Evolutionary conservation across 169 alveolate species (phyloP).

Genomic region (Perkinsus chesapeaki): DNA sequence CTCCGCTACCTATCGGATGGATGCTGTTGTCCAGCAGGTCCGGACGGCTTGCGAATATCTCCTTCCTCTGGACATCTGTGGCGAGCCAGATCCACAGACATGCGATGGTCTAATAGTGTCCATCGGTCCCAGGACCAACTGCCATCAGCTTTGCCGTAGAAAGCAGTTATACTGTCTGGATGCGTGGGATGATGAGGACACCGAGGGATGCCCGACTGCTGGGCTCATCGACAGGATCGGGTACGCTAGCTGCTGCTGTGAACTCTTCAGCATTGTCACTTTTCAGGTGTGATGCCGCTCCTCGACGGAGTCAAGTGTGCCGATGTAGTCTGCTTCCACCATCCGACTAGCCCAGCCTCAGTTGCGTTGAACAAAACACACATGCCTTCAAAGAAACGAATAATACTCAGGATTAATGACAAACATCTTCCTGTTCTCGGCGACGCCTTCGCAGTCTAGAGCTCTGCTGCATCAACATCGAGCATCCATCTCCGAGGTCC

Average conservation of each 20-base stretch:
- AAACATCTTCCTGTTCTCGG: no score
- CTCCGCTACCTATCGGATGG: no score
- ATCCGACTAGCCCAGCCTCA: not conserved
- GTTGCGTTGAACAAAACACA: not conserved
- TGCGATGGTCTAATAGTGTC: not conserved
- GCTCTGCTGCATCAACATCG: not conserved
- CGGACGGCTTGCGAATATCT: not conserved
- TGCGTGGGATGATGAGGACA: not conserved
- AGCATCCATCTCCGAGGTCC: not conserved
- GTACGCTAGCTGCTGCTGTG: not conserved
- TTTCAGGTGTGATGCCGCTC: not conserved
- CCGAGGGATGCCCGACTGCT: not conserved
- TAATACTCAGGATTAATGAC: no score
- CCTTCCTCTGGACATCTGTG: not conserved
- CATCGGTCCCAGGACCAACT: not conserved
- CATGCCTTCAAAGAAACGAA: no score
- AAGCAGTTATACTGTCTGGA: not conserved
- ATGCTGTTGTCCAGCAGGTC: not conserved
- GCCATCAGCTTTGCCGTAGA: not conserved
- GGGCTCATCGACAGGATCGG: not conserved
- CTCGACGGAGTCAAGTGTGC: not conserved
- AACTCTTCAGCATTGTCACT: not conserved
- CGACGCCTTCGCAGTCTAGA: not conserved
- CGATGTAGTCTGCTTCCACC: not conserved
- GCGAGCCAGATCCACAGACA: not conserved